Base-by-base conservation (phyloP, 176 grass and related monocot genomes). In the Oryza australiensis region DNA sequence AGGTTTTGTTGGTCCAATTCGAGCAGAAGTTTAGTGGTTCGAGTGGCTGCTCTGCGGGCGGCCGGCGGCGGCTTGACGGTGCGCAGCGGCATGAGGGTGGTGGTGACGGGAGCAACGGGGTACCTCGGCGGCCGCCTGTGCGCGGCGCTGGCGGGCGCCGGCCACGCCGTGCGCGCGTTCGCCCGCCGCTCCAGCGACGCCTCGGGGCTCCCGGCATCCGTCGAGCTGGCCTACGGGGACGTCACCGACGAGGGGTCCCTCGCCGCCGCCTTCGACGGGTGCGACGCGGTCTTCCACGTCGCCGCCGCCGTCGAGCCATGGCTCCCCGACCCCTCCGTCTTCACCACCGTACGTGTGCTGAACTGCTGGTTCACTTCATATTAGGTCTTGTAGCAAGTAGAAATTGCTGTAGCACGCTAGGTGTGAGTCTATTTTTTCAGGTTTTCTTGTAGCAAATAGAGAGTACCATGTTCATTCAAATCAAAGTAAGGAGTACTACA, bases 301-400 rank as follows among this genome's bases (percentile, higher is more conserved):
- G 92, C 96, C 15, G 96, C 96, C 7, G 67, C 74, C 35, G 96
- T 98, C 22, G 96, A 98, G 72, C 87, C 93, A 0, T 98, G 96
- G 96, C 89, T 98, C 27, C 96, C 92, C 0, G 89, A 98, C 68
- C 90, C 96, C 68, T 98, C 93, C 64, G 62, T 81, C 67, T 98
- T 95, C 79, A 26, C 79, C 46, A 49, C 57, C 5, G 94, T 93
- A 76, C 69, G 85, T 78, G 0, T 5, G 53, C 48, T 51, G 14
- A 53, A 20, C 5, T 13, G 35, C 41, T 43, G 9, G 13, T 43
- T 1, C 48, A 51, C 13, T 45, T n/a, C n/a, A n/a, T 45, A 0
- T 12, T 13, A 45, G 42, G 42, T 45, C 42, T 12, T 45, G 42
- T 45, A 45, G 42, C 42, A 51, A 51, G 48, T 51, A 51, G 13